These are phyloP conservation scores for Cladophialophora bantiana DNA, from an alignment of 2,329 filamentous ascomycete species.

Conservation along the genomic window DNA sequence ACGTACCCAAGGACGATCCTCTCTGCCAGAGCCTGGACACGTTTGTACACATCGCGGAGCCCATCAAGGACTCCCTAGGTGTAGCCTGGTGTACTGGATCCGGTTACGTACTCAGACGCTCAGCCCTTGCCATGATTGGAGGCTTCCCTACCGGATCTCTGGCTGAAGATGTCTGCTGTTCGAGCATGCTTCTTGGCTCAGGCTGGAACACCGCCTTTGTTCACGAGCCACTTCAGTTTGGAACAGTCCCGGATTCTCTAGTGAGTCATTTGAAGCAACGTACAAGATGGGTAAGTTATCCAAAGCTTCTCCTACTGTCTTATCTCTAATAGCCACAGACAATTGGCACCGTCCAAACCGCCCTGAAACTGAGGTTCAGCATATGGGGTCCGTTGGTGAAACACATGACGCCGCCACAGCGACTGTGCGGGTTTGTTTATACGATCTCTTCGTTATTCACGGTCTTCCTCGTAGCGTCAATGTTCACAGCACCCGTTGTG, in stretches of 20 bases:
- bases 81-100: constrained; percentile 43
- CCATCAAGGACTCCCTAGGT: constrained; percentile 41
- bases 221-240: constrained; percentile 40
- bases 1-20: constrained; percentile 40
- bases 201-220: constrained; percentile 43
- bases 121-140: constrained; percentile 41
- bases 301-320: constrained; percentile 7
- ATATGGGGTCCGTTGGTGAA: constrained; percentile 58
- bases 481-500: constrained; percentile 60
- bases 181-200: constrained; percentile 38
- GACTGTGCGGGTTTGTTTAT: constrained; percentile 62
- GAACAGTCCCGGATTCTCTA: constrained; percentile 46
- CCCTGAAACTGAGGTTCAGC: constrained; percentile 63
- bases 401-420: constrained; percentile 60
- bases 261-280: constrained; percentile 49
- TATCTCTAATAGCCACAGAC: constrained; percentile 29
- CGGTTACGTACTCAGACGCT: constrained; percentile 42
- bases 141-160: constrained; percentile 42
- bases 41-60: constrained; percentile 40
- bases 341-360: constrained; percentile 58
- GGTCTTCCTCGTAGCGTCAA: constrained; percentile 51
- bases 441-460: constrained; percentile 59
- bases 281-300: constrained; percentile 44
- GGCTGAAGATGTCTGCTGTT: constrained; percentile 43
- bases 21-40: constrained; percentile 38